These are phyloP conservation scores for Trypanosoma boissoni DNA, from an alignment of 208 protist genomes.

Conservation along the genomic window DNA sequence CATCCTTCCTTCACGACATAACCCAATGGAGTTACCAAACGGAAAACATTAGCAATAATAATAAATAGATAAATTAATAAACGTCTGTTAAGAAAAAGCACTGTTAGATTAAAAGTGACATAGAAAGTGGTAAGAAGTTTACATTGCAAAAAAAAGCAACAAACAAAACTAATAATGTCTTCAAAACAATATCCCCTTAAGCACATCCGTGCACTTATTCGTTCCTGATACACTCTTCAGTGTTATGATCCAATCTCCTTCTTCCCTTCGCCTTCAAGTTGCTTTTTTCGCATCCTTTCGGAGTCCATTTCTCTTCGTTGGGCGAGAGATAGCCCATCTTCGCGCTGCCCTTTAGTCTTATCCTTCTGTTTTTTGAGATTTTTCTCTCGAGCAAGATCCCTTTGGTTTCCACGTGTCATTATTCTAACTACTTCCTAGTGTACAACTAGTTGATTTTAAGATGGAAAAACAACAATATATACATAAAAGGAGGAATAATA, in stretches of 20 bases:
- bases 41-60: neutral
- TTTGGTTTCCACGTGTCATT: constrained; percentile 90
- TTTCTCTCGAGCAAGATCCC: constrained; percentile 88
- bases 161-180: too few species aligned
- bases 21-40: neutral
- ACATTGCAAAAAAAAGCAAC: too few species aligned
- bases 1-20: constrained; percentile 33
- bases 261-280: constrained; percentile 53
- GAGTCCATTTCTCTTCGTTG: constrained; percentile 85
- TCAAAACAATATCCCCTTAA: too few species aligned
- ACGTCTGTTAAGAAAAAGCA: too few species aligned
- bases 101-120: too few species aligned
- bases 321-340: constrained; percentile 57
- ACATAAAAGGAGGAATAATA: neutral
- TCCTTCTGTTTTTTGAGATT: constrained; percentile 78
- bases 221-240: neutral
- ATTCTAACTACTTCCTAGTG: neutral
- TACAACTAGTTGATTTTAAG: too few species aligned
- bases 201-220: too few species aligned
- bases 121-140: too few species aligned
- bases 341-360: constrained; percentile 65
- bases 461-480: neutral
- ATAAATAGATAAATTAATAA: constrained; percentile 1
- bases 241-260: constrained; percentile 15
- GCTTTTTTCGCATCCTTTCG: constrained; percentile 86